Evolutionary conservation across 2,329 filamentous ascomycete species (phyloP).

Genomic region (Rugonectria rugulosa): DNA sequence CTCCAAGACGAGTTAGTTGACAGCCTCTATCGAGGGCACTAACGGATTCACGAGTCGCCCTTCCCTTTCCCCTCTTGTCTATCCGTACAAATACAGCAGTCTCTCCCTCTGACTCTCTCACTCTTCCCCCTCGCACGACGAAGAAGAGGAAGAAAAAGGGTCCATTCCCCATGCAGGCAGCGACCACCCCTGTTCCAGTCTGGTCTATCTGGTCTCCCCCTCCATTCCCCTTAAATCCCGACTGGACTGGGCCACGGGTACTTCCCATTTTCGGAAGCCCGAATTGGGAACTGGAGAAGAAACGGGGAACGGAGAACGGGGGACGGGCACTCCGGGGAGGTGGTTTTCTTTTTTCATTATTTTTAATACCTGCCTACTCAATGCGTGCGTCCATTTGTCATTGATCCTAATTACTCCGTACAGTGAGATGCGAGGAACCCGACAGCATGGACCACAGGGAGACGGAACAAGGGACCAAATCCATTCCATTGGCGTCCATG

Average conservation of each 20-base stretch:
- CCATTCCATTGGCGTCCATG: too few relatives aligned
- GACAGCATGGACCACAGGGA: not conserved
- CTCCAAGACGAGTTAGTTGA: not conserved
- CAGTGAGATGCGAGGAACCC: not conserved
- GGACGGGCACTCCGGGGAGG: not conserved
- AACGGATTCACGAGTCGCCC: conserved; percentile 1
- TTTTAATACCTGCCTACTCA: not conserved
- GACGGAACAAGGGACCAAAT: too few relatives aligned
- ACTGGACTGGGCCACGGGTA: too few relatives aligned
- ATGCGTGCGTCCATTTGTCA: too few relatives aligned
- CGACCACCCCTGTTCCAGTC: too few relatives aligned
- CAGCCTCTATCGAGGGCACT: conserved; percentile 1
- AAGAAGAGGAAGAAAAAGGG: too few relatives aligned
- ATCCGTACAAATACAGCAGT: too few relatives aligned
- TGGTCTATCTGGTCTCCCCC: not conserved
- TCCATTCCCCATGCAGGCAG: too few relatives aligned
- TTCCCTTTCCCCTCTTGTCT: too few relatives aligned
- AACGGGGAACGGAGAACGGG: not conserved
- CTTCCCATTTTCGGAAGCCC: not conserved
- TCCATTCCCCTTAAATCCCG: not conserved
- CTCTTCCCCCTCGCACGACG: too few relatives aligned
- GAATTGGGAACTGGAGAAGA: too few relatives aligned
- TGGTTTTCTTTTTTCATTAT: not conserved
- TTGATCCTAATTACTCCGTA: too few relatives aligned
- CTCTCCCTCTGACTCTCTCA: not conserved